These are phyloP conservation scores for Cunninghamia lanceolata DNA, from an alignment of 75 land plant genomes.

Conservation along the genomic window DNA sequence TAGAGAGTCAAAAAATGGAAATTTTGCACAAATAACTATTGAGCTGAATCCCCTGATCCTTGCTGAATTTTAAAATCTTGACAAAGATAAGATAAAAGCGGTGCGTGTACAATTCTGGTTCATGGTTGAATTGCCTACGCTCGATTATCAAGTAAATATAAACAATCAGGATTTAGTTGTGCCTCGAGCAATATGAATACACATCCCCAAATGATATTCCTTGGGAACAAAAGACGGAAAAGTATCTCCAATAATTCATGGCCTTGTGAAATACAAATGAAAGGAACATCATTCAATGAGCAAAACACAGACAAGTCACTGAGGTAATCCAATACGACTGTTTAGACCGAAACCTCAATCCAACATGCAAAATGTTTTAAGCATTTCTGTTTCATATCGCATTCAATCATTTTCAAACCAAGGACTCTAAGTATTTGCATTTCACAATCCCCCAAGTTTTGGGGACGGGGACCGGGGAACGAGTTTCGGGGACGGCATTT, in stretches of 20 bases:
- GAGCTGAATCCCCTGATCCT: neutral
- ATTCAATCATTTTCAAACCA: neutral
- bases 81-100: neutral
- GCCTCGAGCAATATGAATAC: neutral
- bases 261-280: neutral
- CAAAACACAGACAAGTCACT: neutral
- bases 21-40: constrained; percentile 2
- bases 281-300: neutral
- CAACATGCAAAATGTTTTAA: neutral
- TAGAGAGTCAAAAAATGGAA: neutral
- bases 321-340: neutral
- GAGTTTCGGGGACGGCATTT: too few relatives aligned
- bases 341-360: neutral
- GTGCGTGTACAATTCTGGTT: neutral
- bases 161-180: neutral
- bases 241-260: neutral
- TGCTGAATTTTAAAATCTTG: neutral
- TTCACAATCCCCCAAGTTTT: too few relatives aligned
- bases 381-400: neutral
- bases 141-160: neutral
- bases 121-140: neutral
- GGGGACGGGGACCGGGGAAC: too few relatives aligned
- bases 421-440: too few relatives aligned
- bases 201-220: neutral
- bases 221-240: neutral